Evolutionary conservation across 2,329 filamentous ascomycete species (phyloP).

Genomic region (Elsinoe perseae): DNA sequence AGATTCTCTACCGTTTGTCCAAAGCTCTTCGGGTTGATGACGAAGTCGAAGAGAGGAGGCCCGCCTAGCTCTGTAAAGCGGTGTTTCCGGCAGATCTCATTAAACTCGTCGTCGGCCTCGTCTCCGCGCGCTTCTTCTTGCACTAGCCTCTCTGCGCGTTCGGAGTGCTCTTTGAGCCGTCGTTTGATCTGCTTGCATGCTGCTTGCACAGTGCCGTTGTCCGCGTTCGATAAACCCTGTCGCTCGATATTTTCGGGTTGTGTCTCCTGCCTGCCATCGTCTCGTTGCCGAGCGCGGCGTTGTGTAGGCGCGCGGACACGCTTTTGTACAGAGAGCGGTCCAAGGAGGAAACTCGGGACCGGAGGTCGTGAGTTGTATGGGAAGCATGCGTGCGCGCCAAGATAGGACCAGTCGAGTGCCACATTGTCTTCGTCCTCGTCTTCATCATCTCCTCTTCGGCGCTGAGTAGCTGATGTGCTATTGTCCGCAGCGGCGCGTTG

Average conservation of each 20-base stretch:
- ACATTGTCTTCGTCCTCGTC: conserved; percentile 62
- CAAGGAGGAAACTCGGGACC: conserved; percentile 75
- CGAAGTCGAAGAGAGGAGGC: conserved; percentile 75
- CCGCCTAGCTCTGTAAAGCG: conserved; percentile 61
- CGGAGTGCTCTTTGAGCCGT: conserved; percentile 43
- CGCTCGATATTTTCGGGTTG: conserved; percentile 70
- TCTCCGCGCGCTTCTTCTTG: conserved; percentile 25
- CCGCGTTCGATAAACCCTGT: conserved; percentile 65
- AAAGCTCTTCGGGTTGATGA: conserved; percentile 82
- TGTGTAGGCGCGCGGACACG: conserved; percentile 63
- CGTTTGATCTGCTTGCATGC: conserved; percentile 69
- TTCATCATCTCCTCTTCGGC: conserved; percentile 46
- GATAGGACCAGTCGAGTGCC: conserved; percentile 74
- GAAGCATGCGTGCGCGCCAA: conserved; percentile 70
- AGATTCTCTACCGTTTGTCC: conserved; percentile 94
- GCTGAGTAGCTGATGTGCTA: conserved; percentile 33
- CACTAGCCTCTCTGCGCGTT: conserved; percentile 31
- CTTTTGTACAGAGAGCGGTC: conserved; percentile 83
- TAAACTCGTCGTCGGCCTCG: conserved; percentile 33
- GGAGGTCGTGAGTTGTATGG: conserved; percentile 66
- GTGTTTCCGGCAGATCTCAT: conserved; percentile 54
- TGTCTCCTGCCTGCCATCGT: conserved; percentile 58
- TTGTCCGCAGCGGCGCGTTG: conserved; percentile 52
- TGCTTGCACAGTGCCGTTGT: conserved; percentile 69
- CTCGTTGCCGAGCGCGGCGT: conserved; percentile 61